Percentiles rank a stretch among this genome's conserved stretches.
These are phyloP conservation scores for Hygrocybe punicea DNA, from an alignment of 768 basidiomycete genomes.

Conservation along the genomic window DNA sequence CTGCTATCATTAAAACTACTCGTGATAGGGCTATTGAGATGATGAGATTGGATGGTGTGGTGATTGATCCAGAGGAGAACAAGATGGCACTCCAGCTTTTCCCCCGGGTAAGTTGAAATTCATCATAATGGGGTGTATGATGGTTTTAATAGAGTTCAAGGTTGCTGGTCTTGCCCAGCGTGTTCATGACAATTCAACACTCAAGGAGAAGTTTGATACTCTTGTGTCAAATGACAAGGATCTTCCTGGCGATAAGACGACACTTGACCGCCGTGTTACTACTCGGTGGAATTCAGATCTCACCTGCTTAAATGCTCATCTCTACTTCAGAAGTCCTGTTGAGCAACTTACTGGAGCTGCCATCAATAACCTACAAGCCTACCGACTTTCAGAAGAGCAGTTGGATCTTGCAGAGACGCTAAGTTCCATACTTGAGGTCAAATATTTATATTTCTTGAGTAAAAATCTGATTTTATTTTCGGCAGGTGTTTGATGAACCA, in stretches of 20 bases:
- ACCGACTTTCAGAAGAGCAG: conserved; percentile 13
- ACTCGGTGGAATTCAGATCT: background rate
- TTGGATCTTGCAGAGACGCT: background rate
- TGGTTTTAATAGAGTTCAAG: background rate
- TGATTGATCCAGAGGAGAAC: conserved; percentile 7
- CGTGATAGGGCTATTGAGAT: conserved; percentile 9
- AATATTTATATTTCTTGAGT: background rate
- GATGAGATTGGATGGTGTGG: conserved; percentile 1
- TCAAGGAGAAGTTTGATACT: conserved; percentile 25
- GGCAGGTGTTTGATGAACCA: background rate
- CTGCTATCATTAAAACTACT: conserved; percentile 9
- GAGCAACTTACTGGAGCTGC: conserved; percentile 19
- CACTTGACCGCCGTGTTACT: conserved; percentile 14
- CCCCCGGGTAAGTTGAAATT: conserved; percentile 4
- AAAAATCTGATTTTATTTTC: background rate
- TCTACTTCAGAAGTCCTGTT: conserved; percentile 22
- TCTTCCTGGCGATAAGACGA: conserved; percentile 7
- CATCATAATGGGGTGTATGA: too few relatives aligned
- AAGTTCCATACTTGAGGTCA: background rate
- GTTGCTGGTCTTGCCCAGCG: conserved; percentile 24
- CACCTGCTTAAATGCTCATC: conserved; percentile 24
- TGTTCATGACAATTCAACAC: conserved; percentile 22
- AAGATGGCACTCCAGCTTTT: conserved; percentile 17
- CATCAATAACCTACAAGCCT: conserved; percentile 15
- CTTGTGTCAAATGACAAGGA: conserved; percentile 16